Conservation (phyloP, 306 rosid species). For the Cucurbita ficifolia region DNA sequence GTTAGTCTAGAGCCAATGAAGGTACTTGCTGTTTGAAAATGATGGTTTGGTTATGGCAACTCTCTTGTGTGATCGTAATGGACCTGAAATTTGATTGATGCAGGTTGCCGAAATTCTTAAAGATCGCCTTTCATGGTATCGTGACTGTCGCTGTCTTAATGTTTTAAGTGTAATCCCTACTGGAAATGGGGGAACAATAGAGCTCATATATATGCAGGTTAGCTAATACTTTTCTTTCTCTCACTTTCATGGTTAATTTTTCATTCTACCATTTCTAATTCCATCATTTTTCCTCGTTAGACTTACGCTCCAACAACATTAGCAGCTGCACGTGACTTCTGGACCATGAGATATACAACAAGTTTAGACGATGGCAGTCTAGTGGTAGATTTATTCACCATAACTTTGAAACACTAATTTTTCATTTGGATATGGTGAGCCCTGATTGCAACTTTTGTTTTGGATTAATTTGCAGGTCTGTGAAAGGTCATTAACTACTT, state of each 20-base stretch:
- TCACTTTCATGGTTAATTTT: background rate
- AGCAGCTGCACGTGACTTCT: conserved; percentile 95
- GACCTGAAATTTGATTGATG: background rate
- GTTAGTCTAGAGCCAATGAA: conserved; percentile 96
- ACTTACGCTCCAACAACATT: conserved; percentile 90
- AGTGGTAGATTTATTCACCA: conserved; percentile 42
- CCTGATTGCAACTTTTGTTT: background rate
- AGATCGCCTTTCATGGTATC: conserved; percentile 85
- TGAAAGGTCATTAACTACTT: conserved; percentile 71
- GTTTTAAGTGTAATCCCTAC: conserved; percentile 68
- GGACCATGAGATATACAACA: conserved; percentile 81
- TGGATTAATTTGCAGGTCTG: conserved; percentile 44
- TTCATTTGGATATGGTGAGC: background rate
- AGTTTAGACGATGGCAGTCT: conserved; percentile 93
- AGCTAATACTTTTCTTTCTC: background rate
- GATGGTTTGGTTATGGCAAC: background rate
- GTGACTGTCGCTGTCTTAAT: conserved; percentile 81
- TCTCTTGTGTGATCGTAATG: background rate
- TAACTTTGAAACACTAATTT: background rate
- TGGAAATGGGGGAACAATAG: conserved; percentile 79
- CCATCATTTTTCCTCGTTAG: conserved; percentile 17
- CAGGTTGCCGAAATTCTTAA: conserved; percentile 92
- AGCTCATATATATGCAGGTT: conserved; percentile 95
- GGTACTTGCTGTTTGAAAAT: conserved; percentile 21
- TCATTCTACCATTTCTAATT: background rate